These are phyloP conservation scores for Pholiota microspora DNA, from an alignment of 768 basidiomycete species.

Conservation along the genomic window DNA sequence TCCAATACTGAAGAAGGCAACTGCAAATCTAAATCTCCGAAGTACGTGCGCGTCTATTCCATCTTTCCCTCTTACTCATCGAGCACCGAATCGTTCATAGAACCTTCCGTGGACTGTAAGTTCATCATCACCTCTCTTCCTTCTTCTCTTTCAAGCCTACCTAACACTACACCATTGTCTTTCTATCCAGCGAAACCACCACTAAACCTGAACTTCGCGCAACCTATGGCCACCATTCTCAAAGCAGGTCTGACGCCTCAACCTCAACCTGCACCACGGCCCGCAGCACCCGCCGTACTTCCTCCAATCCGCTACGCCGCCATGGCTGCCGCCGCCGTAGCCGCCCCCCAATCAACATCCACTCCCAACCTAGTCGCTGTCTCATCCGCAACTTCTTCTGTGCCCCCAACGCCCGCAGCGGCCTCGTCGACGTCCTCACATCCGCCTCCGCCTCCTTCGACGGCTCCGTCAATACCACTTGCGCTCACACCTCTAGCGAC, in stretches of 20 bases:
- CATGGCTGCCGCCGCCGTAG: conserved; percentile 72
- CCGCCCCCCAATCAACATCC: conserved; percentile 27
- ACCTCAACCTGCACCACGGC: conserved; percentile 45
- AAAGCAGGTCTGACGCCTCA: conserved; percentile 65
- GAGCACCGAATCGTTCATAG: conserved; percentile 32
- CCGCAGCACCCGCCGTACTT: conserved; percentile 49
- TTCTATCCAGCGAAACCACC: conserved; percentile 60
- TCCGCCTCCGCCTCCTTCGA: conserved; percentile 28
- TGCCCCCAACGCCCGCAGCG: conserved; percentile 22
- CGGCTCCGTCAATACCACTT: conserved; percentile 33
- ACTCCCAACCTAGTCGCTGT: conserved; percentile 28
- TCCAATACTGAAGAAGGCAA: conserved; percentile 78
- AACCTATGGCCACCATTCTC: conserved; percentile 72
- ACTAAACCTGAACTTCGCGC: conserved; percentile 76
- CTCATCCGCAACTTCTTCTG: conserved; percentile 42
- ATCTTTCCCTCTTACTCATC: conserved; percentile 14
- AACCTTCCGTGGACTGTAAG: conserved; percentile 67
- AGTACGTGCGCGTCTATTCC: conserved; percentile 47
- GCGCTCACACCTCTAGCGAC: conserved; percentile 31
- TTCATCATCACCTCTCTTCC: conserved; percentile 1
- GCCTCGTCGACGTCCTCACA: conserved; percentile 26
- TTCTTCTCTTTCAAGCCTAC: conserved; percentile 1
- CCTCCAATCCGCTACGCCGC: conserved; percentile 89
- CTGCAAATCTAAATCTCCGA: conserved; percentile 58
- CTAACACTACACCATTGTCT: not conserved